Evolutionary conservation across 306 rosid genomes (phyloP), one percentile per base, ranked within the genome.

Genomic region (Arachis stenosperma): DNA sequence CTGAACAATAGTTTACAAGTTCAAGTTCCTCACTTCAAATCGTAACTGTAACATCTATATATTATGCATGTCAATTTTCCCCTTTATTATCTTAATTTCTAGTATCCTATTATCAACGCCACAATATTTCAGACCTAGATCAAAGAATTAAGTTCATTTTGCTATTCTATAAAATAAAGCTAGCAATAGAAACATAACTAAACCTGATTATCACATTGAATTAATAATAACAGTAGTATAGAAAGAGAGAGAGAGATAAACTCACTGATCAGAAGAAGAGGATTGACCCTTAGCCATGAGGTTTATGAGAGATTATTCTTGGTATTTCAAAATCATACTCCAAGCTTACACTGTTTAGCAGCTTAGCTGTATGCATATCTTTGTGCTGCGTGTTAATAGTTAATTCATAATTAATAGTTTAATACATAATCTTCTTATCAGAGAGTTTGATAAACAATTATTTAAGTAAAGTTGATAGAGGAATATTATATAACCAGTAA

Each of bases 201-300:
- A 52, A n/a, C 57, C 22, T 52, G 13, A 52, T 17, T n/a, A 52
- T 13, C 7, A 58, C 44, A 9, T 58, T 3, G 13, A 9, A 12
- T 5, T 1, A 11, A 59, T 42, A 11, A n/a, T 2, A 13, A 6
- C 3, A 11, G 8, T 36, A 14, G 37, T 33, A 5, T 8, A 43
- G 27, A 22, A 22, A 44, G 27, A 1, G 27, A 43, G 15, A 66
- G 46, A 55, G 59, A 69, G 56, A 2, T 46, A 52, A 15, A 67
- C 84, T 17, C 63, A 76, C 81, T 57, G 72, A 50, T 76, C 78
- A 1, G 78, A 42, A 65, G 84, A 64, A 58, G 84, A 64, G 65
- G 81, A 52, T 36, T 58, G 61, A 33, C 3, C 39, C 61, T 76
- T 70, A 48, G 75, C 75, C 84, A 81, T 81, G 74, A 65, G 14